Conservation (phyloP, 352 stramenopile species). For the Pythium brassicae region DNA sequence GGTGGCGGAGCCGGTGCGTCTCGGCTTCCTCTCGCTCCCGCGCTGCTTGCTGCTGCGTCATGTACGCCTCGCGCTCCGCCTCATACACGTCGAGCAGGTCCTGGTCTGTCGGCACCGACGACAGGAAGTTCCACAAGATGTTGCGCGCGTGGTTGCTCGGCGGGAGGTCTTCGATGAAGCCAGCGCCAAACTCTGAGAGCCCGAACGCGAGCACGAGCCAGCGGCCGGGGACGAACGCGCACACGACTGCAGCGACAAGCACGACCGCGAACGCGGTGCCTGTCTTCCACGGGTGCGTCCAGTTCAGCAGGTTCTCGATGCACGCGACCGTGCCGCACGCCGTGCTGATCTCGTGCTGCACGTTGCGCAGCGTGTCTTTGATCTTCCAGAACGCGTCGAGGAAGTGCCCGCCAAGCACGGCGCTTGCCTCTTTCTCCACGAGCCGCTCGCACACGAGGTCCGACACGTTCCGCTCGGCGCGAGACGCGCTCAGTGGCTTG, state of each 20-base stretch:
- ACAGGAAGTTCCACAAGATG: constrained; percentile 77
- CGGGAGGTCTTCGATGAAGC: constrained; percentile 71
- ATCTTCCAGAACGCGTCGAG: constrained; percentile 82
- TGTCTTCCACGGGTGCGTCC: constrained; percentile 86
- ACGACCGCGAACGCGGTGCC: constrained; percentile 52
- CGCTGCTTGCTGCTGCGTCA: constrained; percentile 36
- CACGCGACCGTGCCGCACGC: constrained; percentile 66
- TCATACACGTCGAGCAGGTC: constrained; percentile 78
- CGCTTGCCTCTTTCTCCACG: constrained; percentile 62
- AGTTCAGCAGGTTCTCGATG: constrained; percentile 84
- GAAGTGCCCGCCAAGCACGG: constrained; percentile 61
- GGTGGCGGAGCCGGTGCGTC: constrained; percentile 47
- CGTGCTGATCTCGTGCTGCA: constrained; percentile 73
- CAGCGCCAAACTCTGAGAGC: constrained; percentile 71
- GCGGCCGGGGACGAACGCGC: constrained; percentile 59
- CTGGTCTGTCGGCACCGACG: constrained; percentile 74
- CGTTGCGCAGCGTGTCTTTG: constrained; percentile 72
- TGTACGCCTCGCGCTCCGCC: constrained; percentile 54
- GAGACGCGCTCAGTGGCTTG: constrained; percentile 17
- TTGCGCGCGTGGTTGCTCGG: constrained; percentile 77
- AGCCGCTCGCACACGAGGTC: constrained; percentile 68
- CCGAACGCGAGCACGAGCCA: constrained; percentile 77
- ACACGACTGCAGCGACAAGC: constrained; percentile 42
- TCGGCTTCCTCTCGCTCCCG: constrained; percentile 48
- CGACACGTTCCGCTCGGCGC: constrained; percentile 59